A percentile compares a stretch with the other conserved stretches of the same genome.
Conservation (phyloP, 2,329 filamentous ascomycete species). For the Aspergillus fijiensis region DNA sequence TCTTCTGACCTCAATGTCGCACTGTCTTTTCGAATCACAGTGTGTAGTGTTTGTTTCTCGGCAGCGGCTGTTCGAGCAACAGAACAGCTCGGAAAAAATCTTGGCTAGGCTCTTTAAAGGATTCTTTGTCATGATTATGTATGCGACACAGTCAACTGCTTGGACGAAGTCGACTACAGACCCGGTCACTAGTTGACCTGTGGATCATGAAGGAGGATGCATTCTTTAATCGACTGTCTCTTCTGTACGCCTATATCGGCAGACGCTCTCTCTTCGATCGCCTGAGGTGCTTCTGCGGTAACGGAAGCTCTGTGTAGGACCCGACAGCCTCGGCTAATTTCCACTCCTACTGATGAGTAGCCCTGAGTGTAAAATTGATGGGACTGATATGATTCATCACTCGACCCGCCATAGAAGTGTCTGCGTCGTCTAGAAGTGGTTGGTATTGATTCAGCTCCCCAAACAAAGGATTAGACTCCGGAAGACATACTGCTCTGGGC, state of each 20-base stretch:
- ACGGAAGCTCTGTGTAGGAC: not conserved
- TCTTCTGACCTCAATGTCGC: too few species aligned
- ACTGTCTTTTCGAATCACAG: too few species aligned
- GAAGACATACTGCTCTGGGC: too few species aligned
- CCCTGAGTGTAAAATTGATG: not conserved
- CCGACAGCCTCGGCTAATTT: not conserved
- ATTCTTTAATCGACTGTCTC: not conserved
- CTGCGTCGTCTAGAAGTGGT: too few species aligned
- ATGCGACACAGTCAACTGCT: not conserved
- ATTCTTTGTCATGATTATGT: not conserved
- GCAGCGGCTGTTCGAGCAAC: too few species aligned
- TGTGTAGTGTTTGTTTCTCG: too few species aligned
- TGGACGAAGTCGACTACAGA: not conserved
- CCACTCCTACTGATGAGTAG: not conserved
- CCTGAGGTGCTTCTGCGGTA: not conserved
- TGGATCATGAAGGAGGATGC: not conserved
- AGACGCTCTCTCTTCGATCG: not conserved
- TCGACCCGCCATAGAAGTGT: not conserved
- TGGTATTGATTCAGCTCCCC: too few species aligned
- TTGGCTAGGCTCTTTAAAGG: not conserved
- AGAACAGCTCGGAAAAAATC: too few species aligned
- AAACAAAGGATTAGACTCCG: too few species aligned
- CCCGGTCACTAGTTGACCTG: not conserved
- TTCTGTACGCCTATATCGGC: not conserved
- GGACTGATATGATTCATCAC: not conserved